phyloP scores from a whole-genome alignment of 805 yeast species.

The Ogataea thermomethanolica region DNA sequence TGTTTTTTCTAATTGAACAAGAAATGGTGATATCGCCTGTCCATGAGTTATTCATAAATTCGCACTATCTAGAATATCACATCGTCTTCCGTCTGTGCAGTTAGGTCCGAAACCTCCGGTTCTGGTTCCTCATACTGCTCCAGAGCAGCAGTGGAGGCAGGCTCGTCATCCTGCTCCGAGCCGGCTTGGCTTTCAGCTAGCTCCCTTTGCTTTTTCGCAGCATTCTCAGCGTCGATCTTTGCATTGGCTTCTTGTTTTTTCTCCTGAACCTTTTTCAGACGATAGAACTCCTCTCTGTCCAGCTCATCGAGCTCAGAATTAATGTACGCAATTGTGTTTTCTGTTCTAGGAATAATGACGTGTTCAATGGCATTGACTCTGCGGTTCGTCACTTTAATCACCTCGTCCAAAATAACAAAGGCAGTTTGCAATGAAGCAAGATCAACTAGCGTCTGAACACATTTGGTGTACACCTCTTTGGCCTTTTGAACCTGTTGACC shows the following conservation, averaged over 20 bases:
- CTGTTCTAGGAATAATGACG: slow-evolving; percentile 96
- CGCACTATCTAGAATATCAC: slow-evolving; percentile 32
- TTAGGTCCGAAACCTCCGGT: slow-evolving; percentile 18
- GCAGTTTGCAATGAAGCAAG: slow-evolving; percentile 96
- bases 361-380: slow-evolving; percentile 99
- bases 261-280: slow-evolving; percentile 94
- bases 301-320: slow-evolving; percentile 95
- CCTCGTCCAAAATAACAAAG: slow-evolving; percentile 93
- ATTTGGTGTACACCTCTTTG: slow-evolving; percentile 85
- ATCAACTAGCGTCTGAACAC: slow-evolving; percentile 96
- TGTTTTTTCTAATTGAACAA: too few relatives aligned
- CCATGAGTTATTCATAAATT: background rate
- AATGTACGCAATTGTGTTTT: slow-evolving; percentile 87
- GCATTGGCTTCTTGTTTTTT: slow-evolving; percentile 83
- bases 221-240: slow-evolving; percentile 54
- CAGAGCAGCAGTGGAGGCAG: too few relatives aligned
- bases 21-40: too few relatives aligned
- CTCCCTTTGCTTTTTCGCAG: slow-evolving; percentile 27
- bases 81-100: slow-evolving; percentile 37
- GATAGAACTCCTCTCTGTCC: slow-evolving; percentile 96
- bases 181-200: background rate
- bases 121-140: background rate
- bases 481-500: slow-evolving; percentile 98
- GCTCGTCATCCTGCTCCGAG: background rate
- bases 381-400: slow-evolving; percentile 94